These are phyloP conservation scores for Penicillium maclennaniae DNA, from an alignment of 495 filamentous ascomycete genomes.

Conservation along the genomic window DNA sequence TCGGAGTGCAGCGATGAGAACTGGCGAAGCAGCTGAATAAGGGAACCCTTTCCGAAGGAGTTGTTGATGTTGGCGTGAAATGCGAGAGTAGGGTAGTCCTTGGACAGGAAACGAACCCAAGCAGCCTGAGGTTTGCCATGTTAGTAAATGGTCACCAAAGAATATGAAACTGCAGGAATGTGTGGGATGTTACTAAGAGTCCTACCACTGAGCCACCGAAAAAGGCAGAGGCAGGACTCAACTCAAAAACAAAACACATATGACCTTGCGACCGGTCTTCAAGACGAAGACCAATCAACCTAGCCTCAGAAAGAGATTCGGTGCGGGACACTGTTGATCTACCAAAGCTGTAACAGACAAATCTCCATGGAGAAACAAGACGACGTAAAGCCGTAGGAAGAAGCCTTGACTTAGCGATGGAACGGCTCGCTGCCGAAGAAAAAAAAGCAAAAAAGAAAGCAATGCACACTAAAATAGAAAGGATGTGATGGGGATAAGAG, in stretches of 20 bases:
- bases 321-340: slow-evolving; percentile 76
- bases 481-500: slow-evolving; percentile 1
- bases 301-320: slow-evolving; percentile 57
- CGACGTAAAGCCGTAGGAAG: slow-evolving; percentile 52
- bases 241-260: slow-evolving; percentile 81
- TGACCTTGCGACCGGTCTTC: slow-evolving; percentile 55
- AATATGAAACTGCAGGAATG: slow-evolving; percentile 48
- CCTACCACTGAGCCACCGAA: slow-evolving; percentile 56
- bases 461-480: not conserved
- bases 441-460: slow-evolving; percentile 13
- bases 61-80: slow-evolving; percentile 93
- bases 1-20: slow-evolving; percentile 88
- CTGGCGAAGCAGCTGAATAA: slow-evolving; percentile 79
- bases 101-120: slow-evolving; percentile 77
- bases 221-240: slow-evolving; percentile 61
- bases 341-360: slow-evolving; percentile 98
- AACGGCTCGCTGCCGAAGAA: slow-evolving; percentile 27
- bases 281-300: slow-evolving; percentile 80
- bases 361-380: slow-evolving; percentile 59
- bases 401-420: slow-evolving; percentile 96
- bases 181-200: slow-evolving; percentile 99
- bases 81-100: slow-evolving; percentile 86
- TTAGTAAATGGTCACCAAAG: slow-evolving; percentile 38
- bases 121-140: slow-evolving; percentile 58
- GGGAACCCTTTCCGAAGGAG: slow-evolving; percentile 79